Base-by-base conservation (phyloP, 768 basidiomycete species). In the Russula griseocarnosa region DNA sequence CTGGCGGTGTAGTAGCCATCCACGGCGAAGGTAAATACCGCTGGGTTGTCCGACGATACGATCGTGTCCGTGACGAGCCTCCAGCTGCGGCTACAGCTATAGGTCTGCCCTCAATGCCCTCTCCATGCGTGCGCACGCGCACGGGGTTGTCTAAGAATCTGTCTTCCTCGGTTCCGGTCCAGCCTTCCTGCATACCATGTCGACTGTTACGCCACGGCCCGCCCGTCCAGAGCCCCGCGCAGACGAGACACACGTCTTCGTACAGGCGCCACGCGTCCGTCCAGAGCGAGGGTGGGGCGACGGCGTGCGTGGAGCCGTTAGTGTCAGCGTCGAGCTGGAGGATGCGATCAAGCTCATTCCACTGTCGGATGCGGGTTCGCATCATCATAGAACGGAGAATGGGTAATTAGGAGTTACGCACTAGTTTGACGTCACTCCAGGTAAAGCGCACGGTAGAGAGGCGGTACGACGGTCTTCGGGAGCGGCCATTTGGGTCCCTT, bases 381-480 rank as follows among this genome's bases (percentile, higher is more conserved):
- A 8, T 22, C 14, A 42, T n/a, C 62, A 42, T n/a, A 8, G 3
- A 32, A 22, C 8, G 28, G 22, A 44, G 32, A 42, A 20, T 20
- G 4, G 20, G 24, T 16, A 26, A 50, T 28, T 55, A 55, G 42
- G 44, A 65, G 52, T n/a, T 18, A 66, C 83, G 61, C 61, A 88
- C 87, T 50, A 91, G 76, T 73, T 84, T 85, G 47, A 92, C 79
- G 71, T 93, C 91, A 72, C 89, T 91, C 89, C 91, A 93, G 1
- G 90, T 83, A 70, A 91, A 92, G 55, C 87, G 81, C 28, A 88
- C 80, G 13, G 80, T 77, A 1, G 83, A 83, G 22, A 92, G 79
- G 5, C 81, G 78, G 72, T 86, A 79, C 5, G 81, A 79, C 3
- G 79, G 7, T 75, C 74, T 58, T 76, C 74, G 3, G 74, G 66